A percentile compares a stretch with the other conserved stretches of the same genome.
phyloP scores from a whole-genome alignment of 305 asterid genomes.

The Coffea humblotiana region DNA sequence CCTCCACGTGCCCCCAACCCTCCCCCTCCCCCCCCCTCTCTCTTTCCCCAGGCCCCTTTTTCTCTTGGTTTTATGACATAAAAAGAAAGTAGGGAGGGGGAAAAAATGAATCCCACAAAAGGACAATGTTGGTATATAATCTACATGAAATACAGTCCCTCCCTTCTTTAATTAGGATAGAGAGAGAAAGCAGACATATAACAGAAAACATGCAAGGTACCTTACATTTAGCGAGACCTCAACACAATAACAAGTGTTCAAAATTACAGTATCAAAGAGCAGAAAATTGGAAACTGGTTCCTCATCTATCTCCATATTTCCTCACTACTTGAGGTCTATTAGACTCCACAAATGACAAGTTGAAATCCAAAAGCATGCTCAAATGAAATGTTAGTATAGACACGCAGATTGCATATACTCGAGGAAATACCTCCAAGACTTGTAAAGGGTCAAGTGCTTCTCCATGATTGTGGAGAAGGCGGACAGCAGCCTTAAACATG shows the following conservation, averaged over 20 bases:
- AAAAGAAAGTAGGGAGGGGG: no score
- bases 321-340: background rate
- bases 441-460: slow-evolving; percentile 86
- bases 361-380: slow-evolving; percentile 16
- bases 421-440: slow-evolving; percentile 68
- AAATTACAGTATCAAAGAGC: background rate
- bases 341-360: background rate
- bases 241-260: background rate
- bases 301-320: background rate
- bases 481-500: slow-evolving; percentile 90
- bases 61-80: no score
- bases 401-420: slow-evolving; percentile 3
- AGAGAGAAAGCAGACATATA: background rate
- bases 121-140: background rate
- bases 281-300: no score
- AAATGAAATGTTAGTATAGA: slow-evolving; percentile 1
- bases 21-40: background rate
- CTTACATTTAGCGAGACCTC: background rate
- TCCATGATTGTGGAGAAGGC: slow-evolving; percentile 92
- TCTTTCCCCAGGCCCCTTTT: no score
- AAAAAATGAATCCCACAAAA: background rate
- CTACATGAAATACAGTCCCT: background rate
- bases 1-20: background rate
- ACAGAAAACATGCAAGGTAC: background rate
- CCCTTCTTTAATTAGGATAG: background rate